phyloP scores from a whole-genome alignment of 306 rosid genomes.

The Argentina anserina region DNA sequence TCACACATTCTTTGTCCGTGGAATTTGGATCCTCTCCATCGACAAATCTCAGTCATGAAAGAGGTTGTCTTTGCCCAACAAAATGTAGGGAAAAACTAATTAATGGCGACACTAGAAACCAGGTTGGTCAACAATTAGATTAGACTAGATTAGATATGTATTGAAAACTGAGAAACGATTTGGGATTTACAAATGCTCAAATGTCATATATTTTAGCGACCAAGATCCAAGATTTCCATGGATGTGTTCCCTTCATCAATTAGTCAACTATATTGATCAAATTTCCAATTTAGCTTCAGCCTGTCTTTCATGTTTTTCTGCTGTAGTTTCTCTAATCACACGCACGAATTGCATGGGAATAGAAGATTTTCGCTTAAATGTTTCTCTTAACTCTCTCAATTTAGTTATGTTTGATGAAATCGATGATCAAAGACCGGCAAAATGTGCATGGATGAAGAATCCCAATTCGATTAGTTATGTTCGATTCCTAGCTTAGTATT shows the following conservation, averaged over 20 bases:
- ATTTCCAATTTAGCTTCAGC: conserved; percentile 26
- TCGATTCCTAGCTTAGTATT: too few relatives aligned
- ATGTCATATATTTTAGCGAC: conserved; percentile 12
- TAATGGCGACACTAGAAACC: background rate
- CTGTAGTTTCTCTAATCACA: conserved; percentile 3
- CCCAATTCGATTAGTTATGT: too few relatives aligned
- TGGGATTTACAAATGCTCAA: conserved; percentile 26
- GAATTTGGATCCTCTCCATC: conserved; percentile 24
- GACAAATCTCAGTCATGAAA: background rate
- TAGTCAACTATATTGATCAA: conserved; percentile 49
- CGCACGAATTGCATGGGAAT: conserved; percentile 24
- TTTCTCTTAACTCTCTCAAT: too few relatives aligned
- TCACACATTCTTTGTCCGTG: conserved; percentile 34
- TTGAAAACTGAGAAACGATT: conserved; percentile 36
- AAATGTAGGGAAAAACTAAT: background rate
- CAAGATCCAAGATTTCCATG: conserved; percentile 56
- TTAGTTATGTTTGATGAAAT: too few relatives aligned
- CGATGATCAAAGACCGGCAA: too few relatives aligned
- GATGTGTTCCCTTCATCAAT: conserved; percentile 21
- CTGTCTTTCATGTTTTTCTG: conserved; percentile 8
- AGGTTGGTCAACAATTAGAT: conserved; percentile 17
- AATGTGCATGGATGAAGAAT: too few relatives aligned
- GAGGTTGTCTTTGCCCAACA: background rate
- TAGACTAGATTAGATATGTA: conserved; percentile 9
- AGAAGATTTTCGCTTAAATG: too few relatives aligned